Conservation (phyloP, 139 green algal species). For the Diplosphaera chodatii region DNA sequence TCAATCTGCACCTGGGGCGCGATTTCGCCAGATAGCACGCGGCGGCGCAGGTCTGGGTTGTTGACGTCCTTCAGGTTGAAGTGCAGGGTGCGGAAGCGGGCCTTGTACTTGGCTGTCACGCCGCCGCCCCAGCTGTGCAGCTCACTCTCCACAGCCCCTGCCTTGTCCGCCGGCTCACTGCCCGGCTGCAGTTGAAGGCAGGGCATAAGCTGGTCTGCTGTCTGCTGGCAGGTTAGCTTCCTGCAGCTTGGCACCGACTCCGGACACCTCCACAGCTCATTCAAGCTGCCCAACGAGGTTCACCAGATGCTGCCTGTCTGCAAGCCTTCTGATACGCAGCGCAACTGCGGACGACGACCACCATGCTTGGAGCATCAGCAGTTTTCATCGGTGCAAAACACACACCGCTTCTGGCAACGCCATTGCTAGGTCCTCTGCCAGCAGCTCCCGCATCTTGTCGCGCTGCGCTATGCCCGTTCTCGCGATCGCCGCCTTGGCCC, state of each 20-base stretch:
- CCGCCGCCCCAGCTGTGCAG: constrained; percentile 14
- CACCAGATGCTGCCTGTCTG: no score
- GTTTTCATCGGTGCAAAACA: no score
- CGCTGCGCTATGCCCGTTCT: background rate
- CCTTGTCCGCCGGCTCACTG: background rate
- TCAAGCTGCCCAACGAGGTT: no score
- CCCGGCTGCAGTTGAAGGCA: background rate
- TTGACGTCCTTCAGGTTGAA: constrained; percentile 96
- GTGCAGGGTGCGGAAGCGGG: constrained; percentile 78
- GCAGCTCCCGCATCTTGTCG: constrained; percentile 16
- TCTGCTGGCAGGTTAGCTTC: no score
- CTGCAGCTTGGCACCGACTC: no score
- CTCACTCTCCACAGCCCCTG: constrained; percentile 20
- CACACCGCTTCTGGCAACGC: constrained; percentile 10
- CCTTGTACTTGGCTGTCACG: constrained; percentile 79
- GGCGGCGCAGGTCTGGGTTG: constrained; percentile 70
- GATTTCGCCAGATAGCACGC: constrained; percentile 41
- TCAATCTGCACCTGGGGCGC: constrained; percentile 14
- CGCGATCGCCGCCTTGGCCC: constrained; percentile 3
- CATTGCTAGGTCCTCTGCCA: constrained; percentile 17
- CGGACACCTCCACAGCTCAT: no score
- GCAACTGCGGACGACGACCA: no score
- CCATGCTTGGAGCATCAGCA: no score
- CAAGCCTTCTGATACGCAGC: no score
- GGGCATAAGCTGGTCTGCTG: no score